A percentile compares a stretch with the other conserved stretches of the same genome.
These are phyloP conservation scores for Cylindrotheca fusiformis DNA, from an alignment of 108 stramenopile species.

Conservation along the genomic window DNA sequence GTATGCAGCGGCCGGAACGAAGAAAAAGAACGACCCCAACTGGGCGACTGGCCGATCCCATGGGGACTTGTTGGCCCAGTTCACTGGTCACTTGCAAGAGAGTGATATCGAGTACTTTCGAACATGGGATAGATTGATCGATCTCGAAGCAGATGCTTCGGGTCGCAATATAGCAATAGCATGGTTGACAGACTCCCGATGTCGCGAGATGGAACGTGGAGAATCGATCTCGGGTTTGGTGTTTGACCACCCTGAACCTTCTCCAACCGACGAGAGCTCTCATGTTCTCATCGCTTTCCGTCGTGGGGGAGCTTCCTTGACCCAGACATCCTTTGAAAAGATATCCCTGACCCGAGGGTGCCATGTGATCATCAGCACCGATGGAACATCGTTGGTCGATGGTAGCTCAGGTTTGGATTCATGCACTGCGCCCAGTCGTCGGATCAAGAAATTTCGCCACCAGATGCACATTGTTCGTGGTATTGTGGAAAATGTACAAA, in stretches of 20 bases:
- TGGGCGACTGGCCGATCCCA: slow-evolving; percentile 29
- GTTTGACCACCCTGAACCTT: slow-evolving; percentile 32
- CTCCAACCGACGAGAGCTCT: slow-evolving; percentile 12
- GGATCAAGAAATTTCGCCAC: slow-evolving; percentile 25
- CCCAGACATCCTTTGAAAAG: slow-evolving; percentile 24
- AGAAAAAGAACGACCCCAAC: slow-evolving; percentile 7
- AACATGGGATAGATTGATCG: slow-evolving; percentile 86
- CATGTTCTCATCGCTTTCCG: slow-evolving; percentile 33
- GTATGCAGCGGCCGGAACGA: slow-evolving; percentile 56
- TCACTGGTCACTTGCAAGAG: slow-evolving; percentile 61
- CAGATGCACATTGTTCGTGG: slow-evolving; percentile 69
- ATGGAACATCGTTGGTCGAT: slow-evolving; percentile 39
- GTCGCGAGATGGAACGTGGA: slow-evolving; percentile 56
- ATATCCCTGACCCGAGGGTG: slow-evolving; percentile 23
- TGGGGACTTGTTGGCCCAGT: slow-evolving; percentile 48
- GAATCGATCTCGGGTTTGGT: slow-evolving; percentile 62
- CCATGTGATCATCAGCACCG: slow-evolving; percentile 72
- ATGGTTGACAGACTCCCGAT: slow-evolving; percentile 61
- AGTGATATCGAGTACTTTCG: slow-evolving; percentile 76
- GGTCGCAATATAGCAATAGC: slow-evolving; percentile 33
- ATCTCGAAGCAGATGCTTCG: slow-evolving; percentile 68
- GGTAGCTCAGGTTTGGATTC: background rate
- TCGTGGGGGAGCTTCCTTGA: slow-evolving; percentile 20
- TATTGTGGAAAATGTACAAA: slow-evolving; percentile 34
- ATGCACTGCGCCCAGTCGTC: background rate